Evolutionary conservation across 176 grass and related monocot species (phyloP), one percentile per base, ranked within the genome.

Genomic region (Aegilops speltoides): DNA sequence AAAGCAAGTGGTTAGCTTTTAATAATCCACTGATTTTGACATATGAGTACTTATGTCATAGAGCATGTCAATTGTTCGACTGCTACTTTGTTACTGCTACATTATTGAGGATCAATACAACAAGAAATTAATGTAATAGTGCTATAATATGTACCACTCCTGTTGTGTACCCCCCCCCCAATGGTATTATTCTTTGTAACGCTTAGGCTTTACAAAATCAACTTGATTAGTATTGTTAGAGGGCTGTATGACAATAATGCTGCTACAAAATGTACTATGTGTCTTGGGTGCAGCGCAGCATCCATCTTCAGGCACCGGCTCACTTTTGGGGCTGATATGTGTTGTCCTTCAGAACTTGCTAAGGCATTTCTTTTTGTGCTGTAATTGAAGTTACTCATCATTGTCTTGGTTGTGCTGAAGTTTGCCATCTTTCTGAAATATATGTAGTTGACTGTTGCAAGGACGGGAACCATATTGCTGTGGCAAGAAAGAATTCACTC

Each of bases 401-500:
- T 22, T 77, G 2, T 86, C 20, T 83, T 88, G 33, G 31, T 83
- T 71, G 54, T 83, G 61, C 80, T 90, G 85, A 90, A 75, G 24
- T 72, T 20, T 10, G 12, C 64, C 36, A 79, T 83, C 59, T 68
- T 41, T 79, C 85, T 68, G 62, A 62, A 79, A 81, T 91, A 11
- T 87, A 33, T 78, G 59, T 73, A 98, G 96, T 95, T 87, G 96
- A 94, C 69, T 93, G 93, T 87, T 93, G 78, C 40, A 81, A 82
- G 78, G 90, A 87, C 67, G 91, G 93, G 54, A 89, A 90, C 64
- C 93, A 90, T 79, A 89, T 98, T 89, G 92, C 79, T 68, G 76
- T 98, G 92, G 84, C 89, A 65, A 92, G 77, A 83, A 87, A 91
- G 74, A 91, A 89, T 73, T 84, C 46, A 85, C 61, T 95, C 60